Evolutionary conservation across 1,284 basidiomycete species (phyloP), one percentile per base, ranked within the genome.

Genomic region (Testicularia cyperi): DNA sequence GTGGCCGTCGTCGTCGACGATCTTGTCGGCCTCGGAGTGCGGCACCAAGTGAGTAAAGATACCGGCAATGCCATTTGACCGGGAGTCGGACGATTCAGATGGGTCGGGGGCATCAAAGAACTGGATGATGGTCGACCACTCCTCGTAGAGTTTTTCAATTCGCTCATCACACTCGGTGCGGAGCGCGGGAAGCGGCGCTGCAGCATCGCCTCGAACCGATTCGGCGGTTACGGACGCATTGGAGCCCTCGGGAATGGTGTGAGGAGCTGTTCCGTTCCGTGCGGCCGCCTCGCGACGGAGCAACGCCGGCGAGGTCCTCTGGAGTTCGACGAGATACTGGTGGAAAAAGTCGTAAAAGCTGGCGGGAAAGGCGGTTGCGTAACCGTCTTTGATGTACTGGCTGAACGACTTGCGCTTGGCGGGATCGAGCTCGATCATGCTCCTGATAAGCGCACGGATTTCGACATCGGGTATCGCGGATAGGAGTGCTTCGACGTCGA

Each of bases 321-420:
- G 88, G 57, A 90, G 80, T 2, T 89, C 86, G 0, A 86, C 83
- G 35, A 90, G 83, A 65, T 95, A 96, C 57, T 88, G 88, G 76
- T 94, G 88, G 16, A 98, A 81, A 77, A 94, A 96, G 5, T 89
- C 87, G 77, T 95, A 95, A 76, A 98, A 96, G 26, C 85, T 85
- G 68, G 92, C 88, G 0, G 94, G 92, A 63, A 98, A 90, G 27
- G 91, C 85, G 2, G 81, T 82, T 31, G 54, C 70, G 0, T 85
- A 87, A 28, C 88, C 83, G n/a, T 85, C 86, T 0, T 81, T 83
- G 24, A 98, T 80, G n/a, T 92, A 81, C 8, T 82, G 83, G 60
- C 90, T 87, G 76, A 96, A 97, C 0, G 86, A 84, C 2, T 90
- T 89, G 8, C 95, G 84, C 7, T 83, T 79, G 0, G 79, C 61